Percentiles rank a stretch among this genome's conserved stretches.
Evolutionary conservation across 2,329 filamentous ascomycete genomes (phyloP).

Genomic region (Pestalotiopsis sp.): DNA sequence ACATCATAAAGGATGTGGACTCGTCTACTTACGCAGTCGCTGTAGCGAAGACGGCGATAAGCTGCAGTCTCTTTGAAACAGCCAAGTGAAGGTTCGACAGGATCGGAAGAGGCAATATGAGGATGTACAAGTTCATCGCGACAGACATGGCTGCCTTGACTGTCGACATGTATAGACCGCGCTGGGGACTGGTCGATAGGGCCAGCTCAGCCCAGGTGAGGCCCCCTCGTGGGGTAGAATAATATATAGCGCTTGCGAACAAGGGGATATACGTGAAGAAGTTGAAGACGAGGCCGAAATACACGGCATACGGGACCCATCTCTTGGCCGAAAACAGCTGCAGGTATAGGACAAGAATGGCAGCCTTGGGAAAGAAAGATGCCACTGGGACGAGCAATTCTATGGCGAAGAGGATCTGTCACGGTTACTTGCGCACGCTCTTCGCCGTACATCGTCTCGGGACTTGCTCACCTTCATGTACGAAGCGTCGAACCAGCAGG

Average conservation of each 20-base stretch:
- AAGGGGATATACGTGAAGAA: not conserved
- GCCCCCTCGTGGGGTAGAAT: not conserved
- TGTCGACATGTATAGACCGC: not conserved
- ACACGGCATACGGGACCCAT: not conserved
- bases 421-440: not conserved
- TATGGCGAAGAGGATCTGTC: not conserved
- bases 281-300: not conserved
- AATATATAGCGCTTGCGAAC: not conserved
- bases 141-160: conserved; percentile 1
- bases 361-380: not conserved
- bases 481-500: not conserved
- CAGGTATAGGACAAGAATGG: not conserved
- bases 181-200: conserved; percentile 1
- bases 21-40: not conserved
- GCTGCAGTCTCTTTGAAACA: not conserved
- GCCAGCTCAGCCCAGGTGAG: not conserved
- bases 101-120: conserved; percentile 1
- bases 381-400: not conserved
- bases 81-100: not conserved
- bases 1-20: not conserved
- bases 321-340: not conserved
- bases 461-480: not conserved
- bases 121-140: not conserved
- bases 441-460: not conserved
- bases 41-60: not conserved